These are phyloP conservation scores for Jimgerdemannia flammicorona DNA, from an alignment of 192 early-diverging fungal genomes.

Conservation along the genomic window DNA sequence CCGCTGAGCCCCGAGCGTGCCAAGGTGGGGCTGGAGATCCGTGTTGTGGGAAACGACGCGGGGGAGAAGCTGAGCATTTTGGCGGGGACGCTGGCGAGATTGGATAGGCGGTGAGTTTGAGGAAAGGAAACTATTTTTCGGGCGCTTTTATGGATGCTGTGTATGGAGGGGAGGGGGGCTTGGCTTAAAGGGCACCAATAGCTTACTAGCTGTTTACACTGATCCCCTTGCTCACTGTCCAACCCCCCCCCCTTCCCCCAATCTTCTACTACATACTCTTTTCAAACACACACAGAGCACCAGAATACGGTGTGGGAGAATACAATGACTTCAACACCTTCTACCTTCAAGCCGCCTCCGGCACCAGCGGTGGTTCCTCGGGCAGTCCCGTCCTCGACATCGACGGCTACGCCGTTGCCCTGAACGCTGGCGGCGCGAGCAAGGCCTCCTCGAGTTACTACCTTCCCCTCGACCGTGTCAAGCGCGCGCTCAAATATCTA, in stretches of 20 bases:
- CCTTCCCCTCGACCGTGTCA: slow-evolving; percentile 71
- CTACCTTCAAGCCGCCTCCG: slow-evolving; percentile 73
- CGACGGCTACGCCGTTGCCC: slow-evolving; percentile 68
- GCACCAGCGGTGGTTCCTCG: slow-evolving; percentile 71
- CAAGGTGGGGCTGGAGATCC: slow-evolving; percentile 71
- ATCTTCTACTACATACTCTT: neutral
- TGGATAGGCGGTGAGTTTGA: slow-evolving; percentile 52
- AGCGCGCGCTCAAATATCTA: slow-evolving; percentile 58
- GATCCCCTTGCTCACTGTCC: neutral
- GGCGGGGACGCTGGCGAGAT: slow-evolving; percentile 65
- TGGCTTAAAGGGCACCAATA: too few species aligned
- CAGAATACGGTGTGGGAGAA: slow-evolving; percentile 62
- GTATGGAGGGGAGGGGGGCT: neutral
- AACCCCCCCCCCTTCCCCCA: neutral
- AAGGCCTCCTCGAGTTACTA: slow-evolving; percentile 71
- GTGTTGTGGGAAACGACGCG: slow-evolving; percentile 78
- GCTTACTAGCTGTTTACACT: neutral
- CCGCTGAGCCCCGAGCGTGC: slow-evolving; percentile 62
- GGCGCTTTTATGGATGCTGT: too few species aligned
- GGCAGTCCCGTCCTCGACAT: slow-evolving; percentile 79
- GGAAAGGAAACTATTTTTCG: neutral
- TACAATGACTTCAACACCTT: slow-evolving; percentile 85
- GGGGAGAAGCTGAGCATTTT: slow-evolving; percentile 79
- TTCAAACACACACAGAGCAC: slow-evolving; percentile 38
- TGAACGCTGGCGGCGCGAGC: slow-evolving; percentile 71